Conservation (phyloP, 2,329 filamentous ascomycete species). For the Zymoseptoria passerinii region DNA sequence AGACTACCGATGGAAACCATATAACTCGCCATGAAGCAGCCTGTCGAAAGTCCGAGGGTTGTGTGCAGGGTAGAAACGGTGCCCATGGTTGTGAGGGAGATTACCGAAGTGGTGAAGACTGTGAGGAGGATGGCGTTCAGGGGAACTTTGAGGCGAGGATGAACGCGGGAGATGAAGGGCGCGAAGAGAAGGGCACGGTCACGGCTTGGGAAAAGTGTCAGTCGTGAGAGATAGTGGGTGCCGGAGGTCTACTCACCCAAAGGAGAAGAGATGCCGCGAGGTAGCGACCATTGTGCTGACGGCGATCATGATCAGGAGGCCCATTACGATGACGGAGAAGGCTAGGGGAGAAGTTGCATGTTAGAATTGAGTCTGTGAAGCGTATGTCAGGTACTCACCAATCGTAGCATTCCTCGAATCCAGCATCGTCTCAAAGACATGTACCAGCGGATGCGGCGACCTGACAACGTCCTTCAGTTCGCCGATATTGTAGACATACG, state of each 20-base stretch:
- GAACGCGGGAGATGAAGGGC: conserved; percentile 27
- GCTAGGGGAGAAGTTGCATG: conserved; percentile 5
- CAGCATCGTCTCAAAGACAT: conserved; percentile 25
- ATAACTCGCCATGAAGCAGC: conserved; percentile 36
- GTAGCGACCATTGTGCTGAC: conserved; percentile 33
- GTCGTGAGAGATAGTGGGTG: conserved; percentile 1
- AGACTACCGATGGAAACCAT: conserved; percentile 32
- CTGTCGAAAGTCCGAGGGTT: conserved; percentile 35
- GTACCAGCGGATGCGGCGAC: conserved; percentile 26
- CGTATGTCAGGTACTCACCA: neutral
- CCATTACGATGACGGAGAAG: conserved; percentile 27
- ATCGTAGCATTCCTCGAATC: neutral
- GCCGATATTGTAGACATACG: conserved; percentile 31
- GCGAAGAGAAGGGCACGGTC: conserved; percentile 35
- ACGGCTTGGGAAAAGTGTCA: conserved; percentile 14
- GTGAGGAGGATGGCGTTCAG: conserved; percentile 27
- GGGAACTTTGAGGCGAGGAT: conserved; percentile 16
- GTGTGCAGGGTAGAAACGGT: conserved; percentile 35
- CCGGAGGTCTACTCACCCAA: conserved; percentile 27
- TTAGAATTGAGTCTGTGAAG: neutral
- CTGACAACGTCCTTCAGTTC: conserved; percentile 23
- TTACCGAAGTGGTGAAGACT: conserved; percentile 17
- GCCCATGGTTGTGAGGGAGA: conserved; percentile 27
- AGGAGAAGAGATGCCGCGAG: conserved; percentile 33
- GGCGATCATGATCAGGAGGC: conserved; percentile 32